These are phyloP conservation scores for Fistulinella prunicolor DNA, from an alignment of 768 basidiomycete species.

Conservation along the genomic window DNA sequence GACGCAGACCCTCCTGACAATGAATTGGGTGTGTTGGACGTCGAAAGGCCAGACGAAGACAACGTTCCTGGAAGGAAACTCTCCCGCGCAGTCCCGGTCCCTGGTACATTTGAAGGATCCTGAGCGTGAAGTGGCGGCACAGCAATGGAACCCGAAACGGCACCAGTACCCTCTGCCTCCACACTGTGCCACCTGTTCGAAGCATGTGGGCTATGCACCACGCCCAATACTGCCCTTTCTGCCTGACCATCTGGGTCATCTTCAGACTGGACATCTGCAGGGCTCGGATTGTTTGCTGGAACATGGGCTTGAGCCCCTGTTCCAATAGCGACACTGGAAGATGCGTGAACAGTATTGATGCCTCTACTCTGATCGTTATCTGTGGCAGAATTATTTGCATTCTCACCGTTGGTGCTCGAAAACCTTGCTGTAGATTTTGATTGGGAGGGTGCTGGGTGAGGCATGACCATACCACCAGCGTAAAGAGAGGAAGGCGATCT, in stretches of 20 bases:
- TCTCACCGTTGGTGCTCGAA: background rate
- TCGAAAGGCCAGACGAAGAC: slow-evolving; percentile 5
- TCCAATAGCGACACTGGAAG: slow-evolving; percentile 4
- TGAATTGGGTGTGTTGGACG: slow-evolving; percentile 8
- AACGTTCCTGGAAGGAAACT: slow-evolving; percentile 15
- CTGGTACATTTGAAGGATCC: slow-evolving; percentile 24
- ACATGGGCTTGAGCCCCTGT: background rate
- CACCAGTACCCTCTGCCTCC: slow-evolving; percentile 14
- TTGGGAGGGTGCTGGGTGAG: slow-evolving; percentile 2
- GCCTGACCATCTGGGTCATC: slow-evolving; percentile 3
- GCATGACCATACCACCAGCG: background rate
- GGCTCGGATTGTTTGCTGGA: background rate
- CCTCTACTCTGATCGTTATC: slow-evolving; percentile 7
- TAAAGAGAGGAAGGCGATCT: slow-evolving; percentile 6
- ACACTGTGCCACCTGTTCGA: slow-evolving; percentile 18
- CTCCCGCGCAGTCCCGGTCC: slow-evolving; percentile 5
- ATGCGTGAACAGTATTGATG: background rate
- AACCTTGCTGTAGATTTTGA: slow-evolving; percentile 10
- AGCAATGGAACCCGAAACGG: slow-evolving; percentile 23
- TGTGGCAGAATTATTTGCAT: background rate
- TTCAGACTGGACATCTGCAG: slow-evolving; percentile 4
- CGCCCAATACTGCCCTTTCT: slow-evolving; percentile 15
- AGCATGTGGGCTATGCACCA: slow-evolving; percentile 21
- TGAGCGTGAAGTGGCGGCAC: slow-evolving; percentile 19
- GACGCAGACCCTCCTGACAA: slow-evolving; percentile 2